Evolutionary conservation across 345 rosid species (phyloP).

Genomic region (Geranium brycei): DNA sequence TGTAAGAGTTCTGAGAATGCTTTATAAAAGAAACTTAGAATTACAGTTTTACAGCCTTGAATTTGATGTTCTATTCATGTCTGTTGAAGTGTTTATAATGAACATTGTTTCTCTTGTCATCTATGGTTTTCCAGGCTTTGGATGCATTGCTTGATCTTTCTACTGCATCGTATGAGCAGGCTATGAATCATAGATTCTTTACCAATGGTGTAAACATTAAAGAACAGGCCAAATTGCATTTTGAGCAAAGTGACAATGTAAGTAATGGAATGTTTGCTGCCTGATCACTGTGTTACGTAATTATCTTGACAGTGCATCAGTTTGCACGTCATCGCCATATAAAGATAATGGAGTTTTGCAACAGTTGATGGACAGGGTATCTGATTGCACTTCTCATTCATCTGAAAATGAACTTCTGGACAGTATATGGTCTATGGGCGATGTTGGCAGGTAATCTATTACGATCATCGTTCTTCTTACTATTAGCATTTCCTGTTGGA

Average conservation of each 20-base stretch:
- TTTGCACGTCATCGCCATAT: background rate
- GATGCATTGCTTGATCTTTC: slow-evolving; percentile 59
- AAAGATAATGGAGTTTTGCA: slow-evolving; percentile 9
- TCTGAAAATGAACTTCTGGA: slow-evolving; percentile 48
- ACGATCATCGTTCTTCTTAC: slow-evolving; percentile 4
- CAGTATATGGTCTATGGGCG: slow-evolving; percentile 34
- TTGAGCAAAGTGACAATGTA: slow-evolving; percentile 40
- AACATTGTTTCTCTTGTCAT: background rate
- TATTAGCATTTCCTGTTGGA: background rate
- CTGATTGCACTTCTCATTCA: slow-evolving; percentile 41
- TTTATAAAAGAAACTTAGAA: too few relatives aligned
- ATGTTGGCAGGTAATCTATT: slow-evolving; percentile 42
- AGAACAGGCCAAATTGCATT: slow-evolving; percentile 17
- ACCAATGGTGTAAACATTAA: slow-evolving; percentile 13
- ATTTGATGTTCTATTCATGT: background rate
- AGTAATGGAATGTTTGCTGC: slow-evolving; percentile 17
- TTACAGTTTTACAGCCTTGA: background rate
- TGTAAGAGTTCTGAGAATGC: background rate
- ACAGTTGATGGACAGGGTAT: slow-evolving; percentile 42
- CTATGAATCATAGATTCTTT: slow-evolving; percentile 18
- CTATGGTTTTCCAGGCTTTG: slow-evolving; percentile 48
- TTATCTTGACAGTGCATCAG: background rate
- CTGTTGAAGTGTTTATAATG: background rate
- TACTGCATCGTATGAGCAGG: slow-evolving; percentile 33
- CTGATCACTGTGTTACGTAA: background rate